phyloP scores from a whole-genome alignment of 768 basidiomycete genomes.

The Phlebiopsis flavidoalba region DNA sequence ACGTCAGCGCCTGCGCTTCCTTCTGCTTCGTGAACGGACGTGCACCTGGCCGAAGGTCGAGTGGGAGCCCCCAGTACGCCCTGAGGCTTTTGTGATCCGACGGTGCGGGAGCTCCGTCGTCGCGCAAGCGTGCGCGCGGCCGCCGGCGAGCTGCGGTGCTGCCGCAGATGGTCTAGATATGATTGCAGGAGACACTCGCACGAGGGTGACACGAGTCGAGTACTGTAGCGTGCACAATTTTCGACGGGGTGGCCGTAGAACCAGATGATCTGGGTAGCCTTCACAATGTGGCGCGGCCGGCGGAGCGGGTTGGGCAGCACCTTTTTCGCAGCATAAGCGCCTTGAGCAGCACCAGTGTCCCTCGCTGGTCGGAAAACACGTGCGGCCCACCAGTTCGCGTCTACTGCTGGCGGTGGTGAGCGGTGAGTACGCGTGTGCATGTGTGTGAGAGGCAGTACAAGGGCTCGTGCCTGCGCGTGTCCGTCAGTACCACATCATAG shows the following conservation, averaged over 20 bases:
- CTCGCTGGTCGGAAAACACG: slow-evolving; percentile 77
- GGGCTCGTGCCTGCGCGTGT: slow-evolving; percentile 53
- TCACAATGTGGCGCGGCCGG: too few species aligned
- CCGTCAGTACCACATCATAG: too few species aligned
- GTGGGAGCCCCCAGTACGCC: slow-evolving; percentile 87
- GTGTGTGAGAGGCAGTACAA: slow-evolving; percentile 38
- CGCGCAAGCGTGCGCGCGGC: slow-evolving; percentile 59
- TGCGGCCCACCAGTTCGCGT: slow-evolving; percentile 73
- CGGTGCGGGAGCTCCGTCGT: slow-evolving; percentile 61
- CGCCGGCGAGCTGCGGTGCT: slow-evolving; percentile 43
- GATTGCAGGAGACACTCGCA: slow-evolving; percentile 68
- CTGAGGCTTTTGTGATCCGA: slow-evolving; percentile 90
- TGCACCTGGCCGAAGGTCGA: slow-evolving; percentile 85
- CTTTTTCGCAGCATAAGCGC: slow-evolving; percentile 86
- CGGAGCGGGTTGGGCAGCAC: slow-evolving; percentile 45
- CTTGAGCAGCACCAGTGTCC: slow-evolving; percentile 90
- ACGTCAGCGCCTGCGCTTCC: too few species aligned
- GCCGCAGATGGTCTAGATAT: too few species aligned
- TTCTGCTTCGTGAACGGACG: too few species aligned
- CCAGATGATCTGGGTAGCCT: slow-evolving; percentile 89
- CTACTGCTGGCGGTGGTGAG: slow-evolving; percentile 34
- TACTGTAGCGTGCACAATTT: slow-evolving; percentile 96
- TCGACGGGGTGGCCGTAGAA: slow-evolving; percentile 97
- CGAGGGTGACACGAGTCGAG: slow-evolving; percentile 81
- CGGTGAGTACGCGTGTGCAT: background rate